Conservation (phyloP, 371 early-diverging fungal species). For the Sporodiniella umbellata region DNA sequence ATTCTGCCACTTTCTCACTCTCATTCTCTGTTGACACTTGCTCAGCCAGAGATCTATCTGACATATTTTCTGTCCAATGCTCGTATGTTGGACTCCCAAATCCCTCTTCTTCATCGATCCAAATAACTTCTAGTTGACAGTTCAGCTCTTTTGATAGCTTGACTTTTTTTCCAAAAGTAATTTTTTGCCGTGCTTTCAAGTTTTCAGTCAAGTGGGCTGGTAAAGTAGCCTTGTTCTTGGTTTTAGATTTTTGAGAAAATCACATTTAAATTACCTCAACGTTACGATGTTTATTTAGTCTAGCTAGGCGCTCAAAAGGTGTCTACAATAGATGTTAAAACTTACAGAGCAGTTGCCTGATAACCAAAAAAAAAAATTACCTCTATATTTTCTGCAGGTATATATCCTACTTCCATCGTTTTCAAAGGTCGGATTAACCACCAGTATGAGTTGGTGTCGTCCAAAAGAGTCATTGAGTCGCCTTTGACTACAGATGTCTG, state of each 20-base stretch:
- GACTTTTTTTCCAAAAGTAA: constrained; percentile 12
- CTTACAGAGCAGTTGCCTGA: constrained; percentile 3
- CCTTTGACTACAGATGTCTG: constrained; percentile 91
- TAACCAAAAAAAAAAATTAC: too few species aligned
- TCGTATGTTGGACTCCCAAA: constrained; percentile 17
- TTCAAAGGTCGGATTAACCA: constrained; percentile 91
- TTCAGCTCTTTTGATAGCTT: constrained; percentile 18
- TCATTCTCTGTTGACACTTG: neutral
- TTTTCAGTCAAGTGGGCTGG: constrained; percentile 24
- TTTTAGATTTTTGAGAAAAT: too few species aligned
- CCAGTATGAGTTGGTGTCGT: constrained; percentile 96
- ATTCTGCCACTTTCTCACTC: constrained; percentile 1
- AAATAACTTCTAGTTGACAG: constrained; percentile 27
- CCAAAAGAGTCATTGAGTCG: constrained; percentile 84
- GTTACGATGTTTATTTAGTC: constrained; percentile 83
- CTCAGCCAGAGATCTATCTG: constrained; percentile 11
- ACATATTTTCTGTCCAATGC: constrained; percentile 39
- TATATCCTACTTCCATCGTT: constrained; percentile 89
- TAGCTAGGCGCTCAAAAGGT: constrained; percentile 83
- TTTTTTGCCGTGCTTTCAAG: neutral
- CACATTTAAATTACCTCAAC: constrained; percentile 38
- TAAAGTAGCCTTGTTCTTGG: constrained; percentile 44
- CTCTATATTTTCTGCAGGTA: constrained; percentile 96
- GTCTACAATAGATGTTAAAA: constrained; percentile 49
- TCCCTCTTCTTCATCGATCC: constrained; percentile 20